Conservation (phyloP, 805 yeast species). For the Suhomyces faveliae region DNA sequence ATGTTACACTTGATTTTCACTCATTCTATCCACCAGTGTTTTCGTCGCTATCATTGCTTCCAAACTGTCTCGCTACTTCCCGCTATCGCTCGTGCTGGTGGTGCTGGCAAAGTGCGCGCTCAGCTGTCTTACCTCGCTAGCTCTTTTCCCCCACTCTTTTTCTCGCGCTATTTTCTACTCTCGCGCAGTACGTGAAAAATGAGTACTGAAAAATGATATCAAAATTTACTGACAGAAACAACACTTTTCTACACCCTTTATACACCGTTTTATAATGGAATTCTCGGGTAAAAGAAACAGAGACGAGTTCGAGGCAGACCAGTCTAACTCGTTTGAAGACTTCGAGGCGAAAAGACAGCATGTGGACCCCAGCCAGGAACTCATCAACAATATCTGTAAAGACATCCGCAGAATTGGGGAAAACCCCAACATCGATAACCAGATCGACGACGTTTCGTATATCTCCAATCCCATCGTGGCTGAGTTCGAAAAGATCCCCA, state of each 20-base stretch:
- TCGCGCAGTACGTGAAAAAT: no score
- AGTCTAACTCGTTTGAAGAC: slow-evolving; percentile 10
- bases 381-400: slow-evolving; percentile 43
- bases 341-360: slow-evolving; percentile 37
- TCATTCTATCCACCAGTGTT: no score
- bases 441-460: slow-evolving; percentile 55
- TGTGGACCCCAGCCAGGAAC: slow-evolving; percentile 40
- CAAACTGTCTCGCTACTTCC: no score
- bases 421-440: slow-evolving; percentile 37
- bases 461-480: slow-evolving; percentile 65
- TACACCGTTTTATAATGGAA: slow-evolving; percentile 16
- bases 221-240: no score
- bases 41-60: no score
- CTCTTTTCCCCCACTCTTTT: no score
- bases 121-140: no score
- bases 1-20: no score
- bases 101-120: no score
- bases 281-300: slow-evolving; percentile 26
- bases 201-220: background rate
- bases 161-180: no score
- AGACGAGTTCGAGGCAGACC: slow-evolving; percentile 29
- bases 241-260: no score
- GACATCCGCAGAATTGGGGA: slow-evolving; percentile 46
- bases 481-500: slow-evolving; percentile 62
- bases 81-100: no score